phyloP scores from a whole-genome alignment of 352 stramenopile species.

The Pythium coloratum region DNA sequence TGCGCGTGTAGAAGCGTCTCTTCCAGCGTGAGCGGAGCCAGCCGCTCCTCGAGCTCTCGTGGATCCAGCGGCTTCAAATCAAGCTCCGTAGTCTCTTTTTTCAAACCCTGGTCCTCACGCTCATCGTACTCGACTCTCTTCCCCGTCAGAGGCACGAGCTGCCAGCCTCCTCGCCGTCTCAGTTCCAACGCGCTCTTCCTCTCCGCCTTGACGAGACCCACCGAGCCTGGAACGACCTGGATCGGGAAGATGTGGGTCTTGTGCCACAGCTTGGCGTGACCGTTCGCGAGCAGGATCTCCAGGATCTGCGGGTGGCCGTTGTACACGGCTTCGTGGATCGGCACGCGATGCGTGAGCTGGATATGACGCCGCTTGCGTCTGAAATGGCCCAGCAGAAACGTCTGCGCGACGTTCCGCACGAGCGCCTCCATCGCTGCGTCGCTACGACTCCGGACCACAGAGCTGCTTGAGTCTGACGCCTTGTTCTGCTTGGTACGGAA shows the following conservation, averaged over 20 bases:
- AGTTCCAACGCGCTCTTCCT: slow-evolving; percentile 7
- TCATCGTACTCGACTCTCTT: background rate
- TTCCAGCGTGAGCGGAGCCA: slow-evolving; percentile 39
- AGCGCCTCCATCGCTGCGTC: slow-evolving; percentile 52
- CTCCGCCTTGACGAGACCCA: slow-evolving; percentile 1
- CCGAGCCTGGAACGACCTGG: slow-evolving; percentile 40
- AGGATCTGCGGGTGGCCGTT: slow-evolving; percentile 64
- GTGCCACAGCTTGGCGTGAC: slow-evolving; percentile 56
- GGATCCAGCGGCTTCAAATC: slow-evolving; percentile 1
- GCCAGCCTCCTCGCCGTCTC: slow-evolving; percentile 42
- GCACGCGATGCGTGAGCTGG: slow-evolving; percentile 62
- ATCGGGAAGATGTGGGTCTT: slow-evolving; percentile 60
- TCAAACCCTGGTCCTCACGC: background rate
- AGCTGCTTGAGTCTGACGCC: background rate
- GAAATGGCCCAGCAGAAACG: slow-evolving; percentile 62
- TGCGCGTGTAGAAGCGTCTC: slow-evolving; percentile 56
- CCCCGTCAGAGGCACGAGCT: slow-evolving; percentile 41
- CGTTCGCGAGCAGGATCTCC: slow-evolving; percentile 45
- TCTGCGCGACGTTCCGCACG: slow-evolving; percentile 57
- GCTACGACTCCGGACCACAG: slow-evolving; percentile 21
- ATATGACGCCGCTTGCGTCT: slow-evolving; percentile 44
- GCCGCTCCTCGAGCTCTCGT: slow-evolving; percentile 6
- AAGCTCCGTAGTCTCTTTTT: background rate
- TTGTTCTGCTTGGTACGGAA: slow-evolving; percentile 25
- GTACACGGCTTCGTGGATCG: slow-evolving; percentile 69